A percentile compares a stretch with the other conserved stretches of the same genome.
phyloP scores from a whole-genome alignment of 495 filamentous ascomycete genomes.

The Achaetomiella virescens region DNA sequence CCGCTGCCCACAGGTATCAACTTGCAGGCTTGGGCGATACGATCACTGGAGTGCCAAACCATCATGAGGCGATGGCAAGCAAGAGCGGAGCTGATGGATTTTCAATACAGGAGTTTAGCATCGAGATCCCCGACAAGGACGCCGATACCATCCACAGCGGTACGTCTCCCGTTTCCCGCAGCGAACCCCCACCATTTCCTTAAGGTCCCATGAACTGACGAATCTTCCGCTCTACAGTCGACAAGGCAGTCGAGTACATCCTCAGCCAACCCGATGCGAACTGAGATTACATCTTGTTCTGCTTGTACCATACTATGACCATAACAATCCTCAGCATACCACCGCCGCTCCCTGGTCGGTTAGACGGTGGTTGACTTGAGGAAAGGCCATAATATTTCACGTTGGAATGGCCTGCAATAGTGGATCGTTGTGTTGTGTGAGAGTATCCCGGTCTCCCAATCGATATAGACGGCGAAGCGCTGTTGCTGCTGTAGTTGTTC shows the following conservation, averaged over 20 bases:
- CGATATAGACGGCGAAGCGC: background rate
- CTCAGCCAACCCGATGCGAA: slow-evolving; percentile 81
- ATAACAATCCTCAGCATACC: slow-evolving; percentile 23
- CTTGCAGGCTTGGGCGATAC: background rate
- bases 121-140: slow-evolving; percentile 99
- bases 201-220: slow-evolving; percentile 10
- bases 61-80: too few relatives aligned
- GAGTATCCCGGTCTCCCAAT: background rate
- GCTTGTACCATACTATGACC: slow-evolving; percentile 23
- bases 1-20: background rate
- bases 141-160: slow-evolving; percentile 94
- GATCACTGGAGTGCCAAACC: background rate
- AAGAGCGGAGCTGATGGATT: background rate
- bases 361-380: slow-evolving; percentile 16
- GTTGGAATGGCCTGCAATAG: slow-evolving; percentile 2
- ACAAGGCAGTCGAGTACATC: slow-evolving; percentile 95
- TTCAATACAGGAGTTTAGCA: slow-evolving; percentile 83
- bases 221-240: slow-evolving; percentile 52
- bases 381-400: slow-evolving; percentile 1
- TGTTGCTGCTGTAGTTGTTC: background rate
- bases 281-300: slow-evolving; percentile 24
- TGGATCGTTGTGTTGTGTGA: background rate
- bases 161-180: slow-evolving; percentile 37
- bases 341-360: slow-evolving; percentile 25
- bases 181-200: too few relatives aligned